These are phyloP conservation scores for Aulographum hederae DNA, from an alignment of 2,329 filamentous ascomycete genomes.

Conservation along the genomic window DNA sequence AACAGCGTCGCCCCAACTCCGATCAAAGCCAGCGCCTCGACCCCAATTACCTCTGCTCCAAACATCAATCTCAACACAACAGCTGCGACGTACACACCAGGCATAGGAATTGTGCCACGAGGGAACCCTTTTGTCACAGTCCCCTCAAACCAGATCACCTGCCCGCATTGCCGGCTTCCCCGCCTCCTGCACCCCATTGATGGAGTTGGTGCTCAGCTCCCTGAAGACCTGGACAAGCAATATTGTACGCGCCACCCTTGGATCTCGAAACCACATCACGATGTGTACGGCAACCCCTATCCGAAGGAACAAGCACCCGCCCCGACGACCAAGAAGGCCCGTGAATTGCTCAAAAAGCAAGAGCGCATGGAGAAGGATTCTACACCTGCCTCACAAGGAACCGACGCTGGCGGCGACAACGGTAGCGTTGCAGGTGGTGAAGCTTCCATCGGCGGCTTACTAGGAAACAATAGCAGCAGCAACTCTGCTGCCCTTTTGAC, in stretches of 20 bases:
- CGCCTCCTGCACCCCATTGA: conserved; percentile 55
- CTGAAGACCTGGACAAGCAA: conserved; percentile 32
- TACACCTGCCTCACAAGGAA: conserved; percentile 26
- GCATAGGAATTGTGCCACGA: conserved; percentile 47
- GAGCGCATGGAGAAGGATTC: conserved; percentile 23
- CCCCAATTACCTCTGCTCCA: conserved; percentile 28
- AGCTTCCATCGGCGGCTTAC: conserved; percentile 12
- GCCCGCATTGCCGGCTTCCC: conserved; percentile 56
- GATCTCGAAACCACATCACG: conserved; percentile 56
- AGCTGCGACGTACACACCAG: conserved; percentile 53
- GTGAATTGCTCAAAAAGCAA: conserved; percentile 31
- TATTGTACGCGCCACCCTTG: conserved; percentile 70
- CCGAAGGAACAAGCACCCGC: conserved; percentile 53
- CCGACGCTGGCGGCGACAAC: conserved; percentile 15
- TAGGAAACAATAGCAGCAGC: conserved; percentile 13
- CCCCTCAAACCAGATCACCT: conserved; percentile 53
- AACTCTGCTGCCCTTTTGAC: conserved; percentile 2
- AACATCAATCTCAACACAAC: conserved; percentile 36
- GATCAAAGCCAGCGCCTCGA: conserved; percentile 13
- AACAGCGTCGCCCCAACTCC: conserved; percentile 35
- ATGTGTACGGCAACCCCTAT: conserved; percentile 72
- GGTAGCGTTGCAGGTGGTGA: conserved; percentile 5
- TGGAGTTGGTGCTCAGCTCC: conserved; percentile 50
- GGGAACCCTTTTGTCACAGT: conserved; percentile 56
- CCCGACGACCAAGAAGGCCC: conserved; percentile 62